A percentile compares a stretch with the other conserved stretches of the same genome.
Evolutionary conservation across 345 rosid species (phyloP).

Genomic region (Populus simonii): DNA sequence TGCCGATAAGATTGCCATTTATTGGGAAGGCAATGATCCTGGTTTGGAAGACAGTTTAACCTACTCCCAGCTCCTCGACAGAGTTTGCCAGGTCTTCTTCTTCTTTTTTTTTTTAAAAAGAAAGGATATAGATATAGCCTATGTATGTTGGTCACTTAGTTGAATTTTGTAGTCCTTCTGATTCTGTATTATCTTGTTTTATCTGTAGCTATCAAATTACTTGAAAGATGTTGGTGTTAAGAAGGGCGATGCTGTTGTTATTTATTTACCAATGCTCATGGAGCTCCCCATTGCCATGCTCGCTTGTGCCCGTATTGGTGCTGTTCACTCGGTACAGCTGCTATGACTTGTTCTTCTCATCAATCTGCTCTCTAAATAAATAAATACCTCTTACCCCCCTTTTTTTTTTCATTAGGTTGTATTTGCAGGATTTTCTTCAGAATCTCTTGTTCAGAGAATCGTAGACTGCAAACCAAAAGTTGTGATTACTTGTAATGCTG

Average conservation of each 20-base stretch:
- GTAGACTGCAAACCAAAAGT: conserved; percentile 87
- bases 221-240: conserved; percentile 81
- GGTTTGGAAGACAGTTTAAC: conserved; percentile 65
- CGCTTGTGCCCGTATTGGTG: conserved; percentile 96
- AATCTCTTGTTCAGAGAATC: conserved; percentile 87
- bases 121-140: no score
- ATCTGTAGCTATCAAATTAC: conserved; percentile 80
- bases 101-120: neutral
- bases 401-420: conserved; percentile 55
- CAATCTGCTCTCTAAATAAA: neutral
- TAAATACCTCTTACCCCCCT: conserved; percentile 6
- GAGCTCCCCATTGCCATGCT: conserved; percentile 97
- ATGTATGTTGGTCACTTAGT: no score
- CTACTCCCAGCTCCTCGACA: conserved; percentile 66
- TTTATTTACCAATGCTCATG: conserved; percentile 94
- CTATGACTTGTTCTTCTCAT: neutral
- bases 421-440: conserved; percentile 96
- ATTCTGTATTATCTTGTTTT: neutral
- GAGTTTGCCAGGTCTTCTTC: conserved; percentile 97
- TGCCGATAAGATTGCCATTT: conserved; percentile 72
- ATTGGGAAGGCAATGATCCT: conserved; percentile 88
- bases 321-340: conserved; percentile 89
- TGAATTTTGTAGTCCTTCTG: neutral
- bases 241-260: conserved; percentile 85
- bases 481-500: conserved; percentile 90